Conservation (phyloP, 108 stramenopile genomes). For the Pseudonitzschia multiseries region DNA sequence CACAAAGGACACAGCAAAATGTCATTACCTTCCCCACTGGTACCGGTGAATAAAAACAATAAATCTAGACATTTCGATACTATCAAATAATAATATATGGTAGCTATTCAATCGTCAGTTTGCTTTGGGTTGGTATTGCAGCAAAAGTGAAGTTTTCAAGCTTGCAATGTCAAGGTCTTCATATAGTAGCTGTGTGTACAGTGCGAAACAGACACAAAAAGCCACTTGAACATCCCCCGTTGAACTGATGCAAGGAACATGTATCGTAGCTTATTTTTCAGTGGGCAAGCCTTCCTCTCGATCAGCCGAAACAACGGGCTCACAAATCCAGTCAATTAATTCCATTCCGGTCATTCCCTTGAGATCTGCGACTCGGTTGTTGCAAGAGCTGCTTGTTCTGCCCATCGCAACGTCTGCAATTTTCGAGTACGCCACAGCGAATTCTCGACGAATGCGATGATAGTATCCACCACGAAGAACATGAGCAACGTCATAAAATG, state of each 20-base stretch:
- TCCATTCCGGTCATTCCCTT: slow-evolving; percentile 56
- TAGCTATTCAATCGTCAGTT: too few species aligned
- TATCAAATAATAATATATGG: too few species aligned
- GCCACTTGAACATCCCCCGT: too few species aligned
- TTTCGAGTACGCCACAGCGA: slow-evolving; percentile 85
- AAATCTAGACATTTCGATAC: too few species aligned
- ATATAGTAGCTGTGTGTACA: too few species aligned
- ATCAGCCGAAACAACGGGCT: slow-evolving; percentile 48
- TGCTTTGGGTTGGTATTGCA: too few species aligned
- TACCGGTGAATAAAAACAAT: too few species aligned
- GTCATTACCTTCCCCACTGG: too few species aligned
- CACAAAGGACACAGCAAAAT: too few species aligned
- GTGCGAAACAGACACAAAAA: too few species aligned
- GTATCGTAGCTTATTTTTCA: background rate
- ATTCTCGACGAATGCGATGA: slow-evolving; percentile 77
- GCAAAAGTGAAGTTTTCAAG: too few species aligned
- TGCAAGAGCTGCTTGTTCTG: slow-evolving; percentile 35
- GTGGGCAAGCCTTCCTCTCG: slow-evolving; percentile 26
- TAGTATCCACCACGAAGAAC: slow-evolving; percentile 89
- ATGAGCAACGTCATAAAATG: slow-evolving; percentile 98
- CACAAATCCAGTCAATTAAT: slow-evolving; percentile 77
- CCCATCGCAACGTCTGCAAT: slow-evolving; percentile 64
- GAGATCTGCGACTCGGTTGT: slow-evolving; percentile 30
- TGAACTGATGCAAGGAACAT: background rate
- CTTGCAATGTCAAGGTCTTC: too few species aligned